These are phyloP conservation scores for Neofusicoccum kwambonambiense DNA, from an alignment of 2,329 filamentous ascomycete genomes.

Conservation along the genomic window DNA sequence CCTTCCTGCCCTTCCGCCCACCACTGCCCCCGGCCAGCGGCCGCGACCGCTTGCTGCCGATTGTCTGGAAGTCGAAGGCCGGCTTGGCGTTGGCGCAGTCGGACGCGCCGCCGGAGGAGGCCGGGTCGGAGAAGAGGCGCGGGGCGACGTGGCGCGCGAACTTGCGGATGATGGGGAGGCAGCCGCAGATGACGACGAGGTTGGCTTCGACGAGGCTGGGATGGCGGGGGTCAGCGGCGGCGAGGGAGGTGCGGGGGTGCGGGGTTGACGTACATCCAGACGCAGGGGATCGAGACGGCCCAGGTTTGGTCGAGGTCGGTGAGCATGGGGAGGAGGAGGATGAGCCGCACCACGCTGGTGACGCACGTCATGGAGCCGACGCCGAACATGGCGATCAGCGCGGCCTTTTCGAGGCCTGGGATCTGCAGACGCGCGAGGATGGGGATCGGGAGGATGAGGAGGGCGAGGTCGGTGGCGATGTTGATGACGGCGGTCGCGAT, in stretches of 20 bases:
- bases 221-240: too few species aligned
- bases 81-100: neutral
- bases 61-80: neutral
- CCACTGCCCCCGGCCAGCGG: neutral
- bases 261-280: neutral
- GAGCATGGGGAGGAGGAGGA: conserved; percentile 11
- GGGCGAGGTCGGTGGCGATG: conserved; percentile 26
- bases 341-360: conserved; percentile 33
- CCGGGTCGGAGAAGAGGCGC: neutral
- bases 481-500: conserved; percentile 27
- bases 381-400: conserved; percentile 27
- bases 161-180: conserved; percentile 41
- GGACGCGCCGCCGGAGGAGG: neutral
- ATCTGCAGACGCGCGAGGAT: conserved; percentile 27
- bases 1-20: neutral
- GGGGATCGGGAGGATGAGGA: conserved; percentile 28
- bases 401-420: conserved; percentile 25
- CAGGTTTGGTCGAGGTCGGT: conserved; percentile 7
- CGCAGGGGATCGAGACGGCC: conserved; percentile 9
- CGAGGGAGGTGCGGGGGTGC: too few species aligned
- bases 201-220: conserved; percentile 38
- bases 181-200: conserved; percentile 43
- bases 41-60: neutral
- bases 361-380: conserved; percentile 27
- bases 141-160: conserved; percentile 42